These are phyloP conservation scores for Globisporangium spiculum DNA, from an alignment of 352 stramenopile species.

Conservation along the genomic window DNA sequence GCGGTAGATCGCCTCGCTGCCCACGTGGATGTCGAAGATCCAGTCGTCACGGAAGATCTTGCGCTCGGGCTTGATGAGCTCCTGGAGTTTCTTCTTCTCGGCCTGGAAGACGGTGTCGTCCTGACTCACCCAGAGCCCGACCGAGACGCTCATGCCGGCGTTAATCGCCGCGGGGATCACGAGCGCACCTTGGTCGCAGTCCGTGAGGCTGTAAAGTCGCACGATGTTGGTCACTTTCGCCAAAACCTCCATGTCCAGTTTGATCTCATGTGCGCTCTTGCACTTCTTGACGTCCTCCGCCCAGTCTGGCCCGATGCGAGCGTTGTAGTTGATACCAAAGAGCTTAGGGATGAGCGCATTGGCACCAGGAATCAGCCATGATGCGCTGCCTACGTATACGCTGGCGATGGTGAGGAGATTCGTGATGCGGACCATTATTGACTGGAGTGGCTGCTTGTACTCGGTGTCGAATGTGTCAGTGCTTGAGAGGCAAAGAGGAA, in stretches of 20 bases:
- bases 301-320: conserved; percentile 52
- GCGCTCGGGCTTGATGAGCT: conserved; percentile 22
- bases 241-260: conserved; percentile 42
- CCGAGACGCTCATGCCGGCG: conserved; percentile 41
- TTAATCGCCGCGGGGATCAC: conserved; percentile 46
- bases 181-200: conserved; percentile 47
- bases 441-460: background rate
- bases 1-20: conserved; percentile 67
- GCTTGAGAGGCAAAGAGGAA: background rate
- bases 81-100: conserved; percentile 38
- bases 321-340: conserved; percentile 72
- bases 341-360: conserved; percentile 18
- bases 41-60: conserved; percentile 22
- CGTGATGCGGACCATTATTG: background rate
- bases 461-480: background rate
- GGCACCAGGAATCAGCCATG: background rate
- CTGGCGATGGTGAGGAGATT: background rate
- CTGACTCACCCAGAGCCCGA: conserved; percentile 63
- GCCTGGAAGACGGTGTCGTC: conserved; percentile 33
- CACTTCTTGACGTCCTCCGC: conserved; percentile 33
- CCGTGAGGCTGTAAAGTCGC: conserved; percentile 46
- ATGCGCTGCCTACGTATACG: background rate
- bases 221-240: conserved; percentile 38
- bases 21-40: conserved; percentile 58
- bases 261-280: conserved; percentile 39